Evolutionary conservation across 78 protist species (phyloP), one percentile per base, ranked within the genome.

Genomic region (Guillardia theta): DNA sequence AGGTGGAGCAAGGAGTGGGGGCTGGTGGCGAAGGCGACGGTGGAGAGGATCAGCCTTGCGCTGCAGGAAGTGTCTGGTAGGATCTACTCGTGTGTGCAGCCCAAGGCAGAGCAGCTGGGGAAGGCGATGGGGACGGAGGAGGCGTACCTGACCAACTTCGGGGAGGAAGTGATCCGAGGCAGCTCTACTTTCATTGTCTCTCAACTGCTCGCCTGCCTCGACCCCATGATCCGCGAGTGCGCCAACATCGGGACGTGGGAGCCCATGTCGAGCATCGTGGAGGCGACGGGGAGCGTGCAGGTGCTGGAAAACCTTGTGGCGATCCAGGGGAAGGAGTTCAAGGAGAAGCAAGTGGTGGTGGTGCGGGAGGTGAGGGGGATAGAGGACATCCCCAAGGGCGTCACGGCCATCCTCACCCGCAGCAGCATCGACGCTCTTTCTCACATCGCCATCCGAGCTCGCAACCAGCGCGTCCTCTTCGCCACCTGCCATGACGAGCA

Each of bases 121-220:
- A 36, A 15, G 1, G 44, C 48, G 41, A 15, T 77, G 44, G 22
- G 43, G 43, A 5, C 43, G 12, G 2, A 33, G 8, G 48, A 76
- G 88, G 88, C 88, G 36, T 77, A 77, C 88, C 37, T 77, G 54
- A 77, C 88, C 48, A 77, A 77, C 88, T 77, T 77, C 48, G 88
- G 27, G 12, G 88, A 77, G 48, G 88, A 77, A 48, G 88, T 41
- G 48, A 24, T 64, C 37, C 80, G 80, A 10, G 80, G 80, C 3
- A 36, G 9, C 46, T 43, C 80, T 36, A 36, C 80, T 10, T 64
- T 30, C 43, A 21, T 24, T 21, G 46, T 64, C 43, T 0, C 43
- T 6, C 80, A 64, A 43, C n/a, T 64, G 46, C 80, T 64, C 80
- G 0, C 39, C 4, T 2, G 5, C 43, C 80, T 64, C 43, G 80